phyloP scores from a whole-genome alignment of 768 basidiomycete species.

The Suillus variegatus region DNA sequence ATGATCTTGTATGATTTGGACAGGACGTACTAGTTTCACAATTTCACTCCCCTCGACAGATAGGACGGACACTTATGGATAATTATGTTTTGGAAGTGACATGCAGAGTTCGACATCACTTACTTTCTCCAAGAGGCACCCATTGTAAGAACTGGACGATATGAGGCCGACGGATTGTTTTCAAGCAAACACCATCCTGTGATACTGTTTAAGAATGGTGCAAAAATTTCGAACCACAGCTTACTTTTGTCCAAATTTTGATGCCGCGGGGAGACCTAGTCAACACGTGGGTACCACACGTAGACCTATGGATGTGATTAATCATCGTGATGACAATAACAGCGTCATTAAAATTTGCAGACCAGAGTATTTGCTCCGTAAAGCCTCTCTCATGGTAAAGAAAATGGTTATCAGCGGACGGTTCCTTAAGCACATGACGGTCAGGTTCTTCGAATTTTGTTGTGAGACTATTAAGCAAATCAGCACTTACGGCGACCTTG shows the following conservation, averaged over 20 bases:
- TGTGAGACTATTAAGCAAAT: background rate
- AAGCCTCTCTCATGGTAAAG: conserved; percentile 54
- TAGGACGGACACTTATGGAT: conserved; percentile 40
- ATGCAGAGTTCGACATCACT: conserved; percentile 7
- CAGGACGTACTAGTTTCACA: conserved; percentile 40
- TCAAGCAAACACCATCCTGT: conserved; percentile 51
- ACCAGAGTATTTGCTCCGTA: conserved; percentile 58
- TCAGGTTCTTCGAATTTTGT: conserved; percentile 10
- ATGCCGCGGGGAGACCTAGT: conserved; percentile 50
- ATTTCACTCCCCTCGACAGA: conserved; percentile 55
- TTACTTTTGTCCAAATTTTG: conserved; percentile 53
- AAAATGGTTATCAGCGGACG: conserved; percentile 44
- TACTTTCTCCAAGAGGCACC: conserved; percentile 51
- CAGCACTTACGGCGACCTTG: conserved; percentile 42
- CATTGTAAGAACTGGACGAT: conserved; percentile 51
- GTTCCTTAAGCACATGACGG: conserved; percentile 34
- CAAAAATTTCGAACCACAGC: background rate
- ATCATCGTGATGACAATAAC: conserved; percentile 4
- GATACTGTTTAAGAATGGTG: background rate
- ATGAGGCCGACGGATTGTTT: conserved; percentile 48
- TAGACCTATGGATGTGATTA: conserved; percentile 38
- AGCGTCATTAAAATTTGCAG: background rate
- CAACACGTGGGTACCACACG: conserved; percentile 44
- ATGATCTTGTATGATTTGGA: conserved; percentile 13
- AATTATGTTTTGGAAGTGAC: conserved; percentile 8